Percentiles rank a stretch among this genome's conserved stretches.
Evolutionary conservation across 1,284 basidiomycete species (phyloP).

Genomic region (Tilletiopsis washingtonensis): DNA sequence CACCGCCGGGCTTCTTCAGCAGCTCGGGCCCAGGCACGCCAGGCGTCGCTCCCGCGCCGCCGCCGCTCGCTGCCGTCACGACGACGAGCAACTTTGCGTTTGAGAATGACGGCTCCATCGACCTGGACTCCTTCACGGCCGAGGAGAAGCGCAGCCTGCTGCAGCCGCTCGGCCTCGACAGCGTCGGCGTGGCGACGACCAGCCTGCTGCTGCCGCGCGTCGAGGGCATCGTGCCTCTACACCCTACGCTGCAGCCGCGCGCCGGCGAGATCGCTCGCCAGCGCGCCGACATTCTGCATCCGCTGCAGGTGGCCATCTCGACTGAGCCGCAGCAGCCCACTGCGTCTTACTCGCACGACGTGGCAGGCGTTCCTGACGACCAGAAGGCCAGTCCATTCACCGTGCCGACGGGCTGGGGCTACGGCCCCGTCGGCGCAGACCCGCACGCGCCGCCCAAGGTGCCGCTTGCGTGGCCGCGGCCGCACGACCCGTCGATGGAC

Average conservation of each 20-base stretch:
- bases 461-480: slow-evolving; percentile 3
- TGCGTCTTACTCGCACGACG: background rate
- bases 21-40: background rate
- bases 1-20: too few species aligned
- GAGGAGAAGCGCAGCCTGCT: slow-evolving; percentile 1
- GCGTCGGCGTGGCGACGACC: background rate
- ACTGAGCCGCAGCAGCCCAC: background rate
- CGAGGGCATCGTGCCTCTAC: background rate
- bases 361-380: background rate
- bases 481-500: too few species aligned
- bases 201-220: background rate
- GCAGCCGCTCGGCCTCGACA: slow-evolving; percentile 1
- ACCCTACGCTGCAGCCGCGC: background rate
- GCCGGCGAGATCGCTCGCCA: background rate
- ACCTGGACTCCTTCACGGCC: background rate
- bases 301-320: background rate
- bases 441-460: background rate
- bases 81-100: background rate
- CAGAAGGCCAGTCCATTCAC: background rate
- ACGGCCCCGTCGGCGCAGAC: background rate
- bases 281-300: background rate
- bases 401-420: slow-evolving; percentile 1
- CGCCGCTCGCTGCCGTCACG: background rate
- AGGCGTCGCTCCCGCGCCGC: too few species aligned
- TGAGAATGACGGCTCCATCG: slow-evolving; percentile 2